Evolutionary conservation across 345 rosid genomes (phyloP), one percentile per base, ranked within the genome.

Genomic region (Aurinia saxatilis): DNA sequence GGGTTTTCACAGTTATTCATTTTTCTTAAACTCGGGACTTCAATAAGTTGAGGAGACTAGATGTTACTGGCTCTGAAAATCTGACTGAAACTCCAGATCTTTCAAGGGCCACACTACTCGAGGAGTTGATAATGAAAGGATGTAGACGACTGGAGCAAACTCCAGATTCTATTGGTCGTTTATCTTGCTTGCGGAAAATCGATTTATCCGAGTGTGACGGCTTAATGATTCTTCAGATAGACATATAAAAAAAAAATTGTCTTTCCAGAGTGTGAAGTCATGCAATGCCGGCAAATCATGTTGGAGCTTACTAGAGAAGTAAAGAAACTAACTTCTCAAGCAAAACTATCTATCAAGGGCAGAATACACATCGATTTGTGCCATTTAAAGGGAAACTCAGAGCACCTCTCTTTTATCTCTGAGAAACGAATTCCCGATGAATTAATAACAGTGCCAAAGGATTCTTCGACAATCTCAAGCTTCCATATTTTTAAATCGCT

Each of bases 61-160:
- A 64, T 52, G 60, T 63, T 8, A 12, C 62, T 33, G 70, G 70
- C 25, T 65, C 70, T 1, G 54, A 15, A n/a, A 33, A 65, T 41
- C 62, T 65, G 6, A 51, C 10, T 1, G 37, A 53, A 18, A 19
- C 23, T 52, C 52, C 60, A 18, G 35, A 64, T 64, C 52, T 63
- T 21, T 47, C 66, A 10, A 31, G 8, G 47, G 31, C 42, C 19
- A 13, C 27, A 2, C 18, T 9, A 19, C 40, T 66, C 0, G 21
- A 65, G 29, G 61, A 54, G 46, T 35, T 65, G 62, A 21, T 65
- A 33, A 8, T 45, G 46, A 19, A 40, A 63, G 50, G 59, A 1
- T 63, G 68, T 3, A 47, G 19, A 0, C 0, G 59, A 6, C 50
- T 63, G 21, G 5, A 39, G 49, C 14, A 19, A 29, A n/a, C 0